Evolutionary conservation across 441 rosid species (phyloP), one percentile per base, ranked within the genome.

Genomic region (Gossypium schwendimanii): DNA sequence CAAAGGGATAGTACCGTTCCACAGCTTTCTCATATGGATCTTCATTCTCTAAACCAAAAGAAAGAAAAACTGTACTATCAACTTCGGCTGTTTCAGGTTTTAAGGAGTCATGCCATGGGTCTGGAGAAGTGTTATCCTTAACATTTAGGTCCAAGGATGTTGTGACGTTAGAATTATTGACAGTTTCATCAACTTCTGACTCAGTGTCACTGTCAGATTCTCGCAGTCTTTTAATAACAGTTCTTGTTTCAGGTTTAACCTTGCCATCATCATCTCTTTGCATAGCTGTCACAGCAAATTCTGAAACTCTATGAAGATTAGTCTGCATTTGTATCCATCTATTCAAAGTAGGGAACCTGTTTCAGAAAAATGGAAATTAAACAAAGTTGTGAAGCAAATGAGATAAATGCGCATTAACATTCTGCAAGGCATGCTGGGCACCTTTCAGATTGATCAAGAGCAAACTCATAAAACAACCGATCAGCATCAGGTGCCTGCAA

Each of bases 381-480:
- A 76, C 47, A 39, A 62, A 65, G 36, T 69, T 47, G 61, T 49
- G 53, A 70, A 63, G 47, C 54, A 39, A 39, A 76, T 53, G 64
- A 47, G 63, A 47, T 39, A 70, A 15, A 59, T 69, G 15, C 41
- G 33, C 41, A 55, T 79, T 49, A 71, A 63, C 50, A 58, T 69
- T 72, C 55, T 60, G 28, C 59, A 67, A n/a, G 63, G 64, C 60
- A 73, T 54, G 75, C 41, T 71, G n/a, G 45, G 53, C 85, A 95
- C 99, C 99, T 93, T 82, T 91, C 98, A 82, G 99, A 95, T 71
- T 93, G 97, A 86, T 95, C 99, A 79, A 95, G 98, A 73, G 98
- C 97, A 81, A 95, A 95, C 83, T 95, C 99, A 78, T 88, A 95
- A 80, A 93, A 93, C 75, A 88, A 75, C 77, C 87, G 82, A 78